phyloP scores from a whole-genome alignment of 805 yeast species.

The Pichia gijzeniarum region DNA sequence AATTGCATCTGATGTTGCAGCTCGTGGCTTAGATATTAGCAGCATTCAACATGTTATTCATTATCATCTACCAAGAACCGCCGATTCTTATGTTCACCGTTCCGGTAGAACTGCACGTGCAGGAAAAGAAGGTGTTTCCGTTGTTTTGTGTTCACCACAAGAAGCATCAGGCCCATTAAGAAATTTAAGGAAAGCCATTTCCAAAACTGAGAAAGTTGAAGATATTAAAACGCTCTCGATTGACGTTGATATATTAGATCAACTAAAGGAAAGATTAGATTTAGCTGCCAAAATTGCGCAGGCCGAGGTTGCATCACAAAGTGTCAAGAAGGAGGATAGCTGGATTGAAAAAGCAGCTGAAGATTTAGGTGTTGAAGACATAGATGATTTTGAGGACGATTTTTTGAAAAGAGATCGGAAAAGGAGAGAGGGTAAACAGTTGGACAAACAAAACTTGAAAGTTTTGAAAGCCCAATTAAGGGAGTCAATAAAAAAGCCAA shows the following conservation, averaged over 20 bases:
- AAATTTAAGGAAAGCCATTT: constrained; percentile 55
- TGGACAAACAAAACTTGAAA: constrained; percentile 45
- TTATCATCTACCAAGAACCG: constrained; percentile 90
- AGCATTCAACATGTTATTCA: constrained; percentile 90
- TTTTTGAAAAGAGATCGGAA: constrained; percentile 56
- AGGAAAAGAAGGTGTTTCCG: constrained; percentile 88
- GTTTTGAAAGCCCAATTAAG: constrained; percentile 46
- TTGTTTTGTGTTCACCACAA: constrained; percentile 87
- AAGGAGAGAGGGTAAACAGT: constrained; percentile 45
- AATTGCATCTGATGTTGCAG: constrained; percentile 96
- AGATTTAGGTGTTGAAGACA: constrained; percentile 77
- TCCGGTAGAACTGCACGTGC: constrained; percentile 99
- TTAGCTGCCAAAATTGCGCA: constrained; percentile 75
- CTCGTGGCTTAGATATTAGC: constrained; percentile 93
- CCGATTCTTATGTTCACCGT: constrained; percentile 91
- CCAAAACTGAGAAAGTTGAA: constrained; percentile 33
- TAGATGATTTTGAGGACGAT: constrained; percentile 64
- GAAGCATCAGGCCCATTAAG: constrained; percentile 86
- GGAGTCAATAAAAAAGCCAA: constrained; percentile 43
- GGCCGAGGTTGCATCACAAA: constrained; percentile 49
- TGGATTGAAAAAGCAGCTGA: constrained; percentile 92
- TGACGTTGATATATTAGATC: constrained; percentile 66
- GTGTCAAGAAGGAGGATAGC: constrained; percentile 54
- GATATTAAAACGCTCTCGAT: constrained; percentile 67
- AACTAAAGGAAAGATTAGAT: constrained; percentile 60